Percentiles rank a stretch among this genome's conserved stretches.
These are phyloP conservation scores for Trichophyton verrucosum DNA, from an alignment of 2,329 filamentous ascomycete genomes.

Conservation along the genomic window DNA sequence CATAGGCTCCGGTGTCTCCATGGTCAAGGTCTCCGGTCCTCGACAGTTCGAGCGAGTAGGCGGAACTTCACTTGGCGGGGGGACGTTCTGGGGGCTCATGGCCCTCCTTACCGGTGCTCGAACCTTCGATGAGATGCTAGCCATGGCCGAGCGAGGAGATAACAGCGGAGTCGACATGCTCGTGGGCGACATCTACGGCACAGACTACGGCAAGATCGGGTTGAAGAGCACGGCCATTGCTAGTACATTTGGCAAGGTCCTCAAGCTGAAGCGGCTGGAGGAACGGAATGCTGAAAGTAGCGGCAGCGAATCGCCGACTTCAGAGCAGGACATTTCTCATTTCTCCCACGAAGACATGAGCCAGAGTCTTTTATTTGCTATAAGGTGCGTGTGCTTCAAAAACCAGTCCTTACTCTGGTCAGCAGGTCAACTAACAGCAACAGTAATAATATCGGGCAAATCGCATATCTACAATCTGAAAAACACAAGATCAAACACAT, in stretches of 20 bases:
- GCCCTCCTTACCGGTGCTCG: slow-evolving; percentile 84
- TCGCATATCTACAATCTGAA: slow-evolving; percentile 92
- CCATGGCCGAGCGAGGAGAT: slow-evolving; percentile 79
- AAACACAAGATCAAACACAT: slow-evolving; percentile 85
- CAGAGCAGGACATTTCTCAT: slow-evolving; percentile 28
- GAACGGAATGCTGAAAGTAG: slow-evolving; percentile 66
- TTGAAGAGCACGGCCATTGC: slow-evolving; percentile 93
- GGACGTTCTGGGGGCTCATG: slow-evolving; percentile 93
- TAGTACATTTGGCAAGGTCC: slow-evolving; percentile 92
- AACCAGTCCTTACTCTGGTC: background rate
- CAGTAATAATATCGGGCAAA: slow-evolving; percentile 96
- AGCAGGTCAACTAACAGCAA: slow-evolving; percentile 17
- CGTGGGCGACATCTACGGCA: slow-evolving; percentile 94
- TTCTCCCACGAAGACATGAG: slow-evolving; percentile 81
- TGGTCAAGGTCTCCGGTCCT: slow-evolving; percentile 91
- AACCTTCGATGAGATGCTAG: slow-evolving; percentile 96
- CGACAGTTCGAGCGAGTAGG: slow-evolving; percentile 80
- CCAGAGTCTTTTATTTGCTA: slow-evolving; percentile 80
- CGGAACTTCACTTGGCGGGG: slow-evolving; percentile 85
- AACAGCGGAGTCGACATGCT: slow-evolving; percentile 92
- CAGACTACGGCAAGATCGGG: slow-evolving; percentile 90
- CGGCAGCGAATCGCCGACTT: slow-evolving; percentile 27
- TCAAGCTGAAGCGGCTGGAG: slow-evolving; percentile 77
- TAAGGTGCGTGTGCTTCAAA: slow-evolving; percentile 40
- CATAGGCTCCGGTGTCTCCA: slow-evolving; percentile 91